Evolutionary conservation across 2,329 filamentous ascomycete genomes (phyloP).

Genomic region (Ampelomyces quisqualis): DNA sequence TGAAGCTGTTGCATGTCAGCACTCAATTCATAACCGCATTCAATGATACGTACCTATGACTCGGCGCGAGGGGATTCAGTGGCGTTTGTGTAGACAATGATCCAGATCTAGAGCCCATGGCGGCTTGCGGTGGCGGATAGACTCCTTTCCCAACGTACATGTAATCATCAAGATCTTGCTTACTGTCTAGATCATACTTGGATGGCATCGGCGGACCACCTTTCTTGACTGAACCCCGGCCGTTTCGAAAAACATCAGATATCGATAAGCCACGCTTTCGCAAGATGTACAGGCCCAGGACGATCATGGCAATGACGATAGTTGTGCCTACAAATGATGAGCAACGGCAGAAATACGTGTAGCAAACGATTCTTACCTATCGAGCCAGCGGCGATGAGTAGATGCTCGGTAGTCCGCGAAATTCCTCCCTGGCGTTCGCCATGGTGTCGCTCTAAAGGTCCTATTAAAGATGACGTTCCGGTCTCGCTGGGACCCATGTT

Average conservation of each 20-base stretch:
- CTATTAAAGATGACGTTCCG: no score
- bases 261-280: slow-evolving; percentile 42
- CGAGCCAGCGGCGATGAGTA: slow-evolving; percentile 46
- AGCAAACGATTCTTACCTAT: slow-evolving; percentile 35
- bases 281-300: slow-evolving; percentile 42
- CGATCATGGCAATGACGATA: slow-evolving; percentile 41
- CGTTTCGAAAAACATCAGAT: slow-evolving; percentile 26
- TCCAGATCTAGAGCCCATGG: slow-evolving; percentile 24
- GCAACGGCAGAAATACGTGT: background rate
- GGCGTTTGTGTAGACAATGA: slow-evolving; percentile 34
- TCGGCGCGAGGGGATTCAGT: slow-evolving; percentile 31
- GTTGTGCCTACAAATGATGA: slow-evolving; percentile 38
- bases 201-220: slow-evolving; percentile 23
- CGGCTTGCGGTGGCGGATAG: slow-evolving; percentile 28
- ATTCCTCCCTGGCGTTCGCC: slow-evolving; percentile 24
- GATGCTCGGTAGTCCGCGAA: slow-evolving; percentile 42
- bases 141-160: slow-evolving; percentile 26
- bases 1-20: slow-evolving; percentile 24
- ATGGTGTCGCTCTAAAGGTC: slow-evolving; percentile 9
- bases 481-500: slow-evolving; percentile 25
- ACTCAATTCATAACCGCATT: background rate
- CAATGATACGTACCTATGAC: slow-evolving; percentile 24
- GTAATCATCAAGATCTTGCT: slow-evolving; percentile 24
- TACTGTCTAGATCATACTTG: slow-evolving; percentile 31
- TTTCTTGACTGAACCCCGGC: no score